Percentiles rank a stretch among this genome's conserved stretches.
These are phyloP conservation scores for Sphaerulina populicola DNA, from an alignment of 2,329 filamentous ascomycete genomes.

Conservation along the genomic window DNA sequence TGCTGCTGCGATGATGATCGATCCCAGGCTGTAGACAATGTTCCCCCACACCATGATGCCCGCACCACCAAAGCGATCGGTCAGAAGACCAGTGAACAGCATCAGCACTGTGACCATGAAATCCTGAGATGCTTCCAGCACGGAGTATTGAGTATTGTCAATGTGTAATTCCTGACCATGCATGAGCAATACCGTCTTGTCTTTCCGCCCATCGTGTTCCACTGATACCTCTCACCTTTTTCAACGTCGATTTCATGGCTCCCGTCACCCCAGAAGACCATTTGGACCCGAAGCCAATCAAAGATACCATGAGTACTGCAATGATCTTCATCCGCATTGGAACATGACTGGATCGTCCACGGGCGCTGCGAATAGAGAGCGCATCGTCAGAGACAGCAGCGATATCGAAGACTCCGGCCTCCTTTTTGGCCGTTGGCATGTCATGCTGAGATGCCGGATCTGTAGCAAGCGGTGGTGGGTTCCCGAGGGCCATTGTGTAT, in stretches of 20 bases:
- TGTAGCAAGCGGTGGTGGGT: neutral
- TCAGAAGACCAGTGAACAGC: slow-evolving; percentile 48
- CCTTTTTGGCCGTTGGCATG: neutral
- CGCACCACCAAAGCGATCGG: slow-evolving; percentile 53
- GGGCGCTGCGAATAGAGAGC: slow-evolving; percentile 1
- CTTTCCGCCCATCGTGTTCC: neutral
- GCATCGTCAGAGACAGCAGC: slow-evolving; percentile 8
- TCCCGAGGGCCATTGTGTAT: neutral
- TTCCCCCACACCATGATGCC: slow-evolving; percentile 55
- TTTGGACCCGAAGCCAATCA: slow-evolving; percentile 52
- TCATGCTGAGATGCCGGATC: neutral
- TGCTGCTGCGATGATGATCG: slow-evolving; percentile 52
- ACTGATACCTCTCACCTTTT: slow-evolving; percentile 39
- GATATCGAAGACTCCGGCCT: neutral
- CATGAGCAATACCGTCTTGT: neutral
- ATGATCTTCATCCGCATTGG: slow-evolving; percentile 33
- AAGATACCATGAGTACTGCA: slow-evolving; percentile 45
- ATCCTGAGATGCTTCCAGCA: slow-evolving; percentile 53
- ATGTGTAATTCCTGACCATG: slow-evolving; percentile 43
- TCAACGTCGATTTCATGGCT: slow-evolving; percentile 54
- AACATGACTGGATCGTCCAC: slow-evolving; percentile 14
- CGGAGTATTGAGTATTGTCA: slow-evolving; percentile 51
- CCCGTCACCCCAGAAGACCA: slow-evolving; percentile 55
- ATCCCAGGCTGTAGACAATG: slow-evolving; percentile 49
- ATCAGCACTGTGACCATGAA: slow-evolving; percentile 55